Conservation (phyloP, 192 early-diverging fungal species). For the Coemansia pectinata region DNA sequence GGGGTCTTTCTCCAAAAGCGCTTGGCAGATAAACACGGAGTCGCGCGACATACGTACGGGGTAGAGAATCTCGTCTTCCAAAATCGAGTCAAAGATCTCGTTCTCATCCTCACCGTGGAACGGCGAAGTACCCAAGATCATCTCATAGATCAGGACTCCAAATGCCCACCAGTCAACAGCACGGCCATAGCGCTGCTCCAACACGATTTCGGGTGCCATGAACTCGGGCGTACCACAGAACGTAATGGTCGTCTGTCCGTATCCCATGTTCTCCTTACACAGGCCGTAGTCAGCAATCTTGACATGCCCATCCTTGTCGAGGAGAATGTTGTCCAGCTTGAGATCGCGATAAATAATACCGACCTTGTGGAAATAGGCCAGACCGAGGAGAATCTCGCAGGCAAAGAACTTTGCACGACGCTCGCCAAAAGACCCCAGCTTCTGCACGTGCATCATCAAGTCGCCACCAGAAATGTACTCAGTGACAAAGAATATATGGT, state of each 20-base stretch:
- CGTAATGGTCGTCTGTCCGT: slow-evolving; percentile 85
- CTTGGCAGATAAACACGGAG: slow-evolving; percentile 89
- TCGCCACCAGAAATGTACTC: slow-evolving; percentile 98
- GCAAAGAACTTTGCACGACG: slow-evolving; percentile 95
- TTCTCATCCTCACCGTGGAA: slow-evolving; percentile 97
- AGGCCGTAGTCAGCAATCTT: slow-evolving; percentile 99
- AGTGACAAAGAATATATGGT: slow-evolving; percentile 97
- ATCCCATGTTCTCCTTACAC: slow-evolving; percentile 95
- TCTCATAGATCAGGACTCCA: slow-evolving; percentile 83
- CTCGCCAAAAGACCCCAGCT: slow-evolving; percentile 84
- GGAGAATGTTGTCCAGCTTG: slow-evolving; percentile 95
- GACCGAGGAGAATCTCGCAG: slow-evolving; percentile 89
- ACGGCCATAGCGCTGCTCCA: slow-evolving; percentile 93
- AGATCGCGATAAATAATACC: slow-evolving; percentile 96
- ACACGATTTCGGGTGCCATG: slow-evolving; percentile 97
- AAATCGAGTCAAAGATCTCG: slow-evolving; percentile 97
- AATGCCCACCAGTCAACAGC: slow-evolving; percentile 99
- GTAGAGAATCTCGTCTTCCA: slow-evolving; percentile 94
- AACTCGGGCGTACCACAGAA: slow-evolving; percentile 99
- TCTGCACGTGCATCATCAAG: slow-evolving; percentile 98
- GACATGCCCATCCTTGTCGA: slow-evolving; percentile 91
- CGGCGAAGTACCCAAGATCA: slow-evolving; percentile 90
- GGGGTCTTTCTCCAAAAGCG: slow-evolving; percentile 89
- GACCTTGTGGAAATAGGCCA: slow-evolving; percentile 95
- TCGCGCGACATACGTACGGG: slow-evolving; percentile 92